These are phyloP conservation scores for Colletotrichum sp. DNA, from an alignment of 2,329 filamentous ascomycete genomes.

Conservation along the genomic window DNA sequence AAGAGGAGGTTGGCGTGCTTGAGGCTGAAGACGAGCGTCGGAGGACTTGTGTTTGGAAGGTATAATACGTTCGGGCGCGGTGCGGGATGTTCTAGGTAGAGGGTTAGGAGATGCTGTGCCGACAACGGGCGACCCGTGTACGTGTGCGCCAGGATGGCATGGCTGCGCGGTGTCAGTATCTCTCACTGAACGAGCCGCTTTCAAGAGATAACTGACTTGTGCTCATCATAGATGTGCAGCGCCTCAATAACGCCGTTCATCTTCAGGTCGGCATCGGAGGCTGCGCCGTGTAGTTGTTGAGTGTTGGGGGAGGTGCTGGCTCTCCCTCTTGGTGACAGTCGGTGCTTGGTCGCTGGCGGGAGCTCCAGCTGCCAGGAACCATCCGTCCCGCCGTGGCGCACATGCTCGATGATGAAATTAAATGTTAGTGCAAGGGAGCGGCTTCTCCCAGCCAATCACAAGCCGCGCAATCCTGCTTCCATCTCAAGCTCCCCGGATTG, in stretches of 20 bases:
- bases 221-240: constrained; percentile 95
- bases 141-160: constrained; percentile 83
- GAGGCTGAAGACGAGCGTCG: constrained; percentile 87
- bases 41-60: constrained; percentile 78
- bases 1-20: constrained; percentile 88
- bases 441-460: constrained; percentile 4
- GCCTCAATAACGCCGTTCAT: constrained; percentile 93
- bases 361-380: constrained; percentile 13
- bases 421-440: constrained; percentile 14
- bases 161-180: constrained; percentile 55
- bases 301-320: constrained; percentile 16
- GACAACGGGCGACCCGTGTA: constrained; percentile 84
- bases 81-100: constrained; percentile 81
- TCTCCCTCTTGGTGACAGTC: neutral
- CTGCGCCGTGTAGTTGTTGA: constrained; percentile 29
- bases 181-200: neutral
- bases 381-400: constrained; percentile 1
- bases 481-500: neutral
- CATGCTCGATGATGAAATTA: constrained; percentile 34
- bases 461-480: neutral
- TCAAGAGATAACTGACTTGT: constrained; percentile 66
- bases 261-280: constrained; percentile 36
- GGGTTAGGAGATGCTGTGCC: constrained; percentile 76
- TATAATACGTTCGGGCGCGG: constrained; percentile 89
- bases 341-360: neutral